A percentile compares a stretch with the other conserved stretches of the same genome.
Evolutionary conservation across 768 basidiomycete genomes (phyloP).

Genomic region (Candolleomyces aberdarensis): DNA sequence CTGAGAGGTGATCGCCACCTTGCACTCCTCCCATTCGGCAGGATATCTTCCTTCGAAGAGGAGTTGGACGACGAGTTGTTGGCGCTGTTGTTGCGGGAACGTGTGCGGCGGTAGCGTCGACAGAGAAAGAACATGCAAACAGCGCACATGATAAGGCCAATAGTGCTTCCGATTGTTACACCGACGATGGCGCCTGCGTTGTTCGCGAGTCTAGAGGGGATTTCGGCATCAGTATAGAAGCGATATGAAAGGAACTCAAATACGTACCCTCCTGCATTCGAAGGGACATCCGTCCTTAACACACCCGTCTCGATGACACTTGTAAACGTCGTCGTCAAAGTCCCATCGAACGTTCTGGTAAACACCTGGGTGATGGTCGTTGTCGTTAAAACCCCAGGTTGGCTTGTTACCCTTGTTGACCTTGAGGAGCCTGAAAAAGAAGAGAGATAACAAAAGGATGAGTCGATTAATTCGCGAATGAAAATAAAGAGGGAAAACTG

Average conservation of each 20-base stretch:
- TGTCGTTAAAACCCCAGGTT: not conserved
- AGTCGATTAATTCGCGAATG: too few species aligned
- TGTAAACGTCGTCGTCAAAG: not conserved
- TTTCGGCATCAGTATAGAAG: too few species aligned
- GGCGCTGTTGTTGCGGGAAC: not conserved
- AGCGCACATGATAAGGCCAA: not conserved
- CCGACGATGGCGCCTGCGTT: conserved; percentile 4
- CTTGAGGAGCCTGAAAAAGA: too few species aligned
- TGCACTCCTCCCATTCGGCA: not conserved
- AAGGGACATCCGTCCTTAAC: not conserved
- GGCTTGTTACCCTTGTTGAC: too few species aligned
- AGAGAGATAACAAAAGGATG: too few species aligned
- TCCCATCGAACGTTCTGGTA: not conserved
- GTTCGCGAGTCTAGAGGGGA: not conserved
- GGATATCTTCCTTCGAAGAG: not conserved
- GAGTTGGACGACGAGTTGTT: too few species aligned
- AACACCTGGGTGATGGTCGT: not conserved
- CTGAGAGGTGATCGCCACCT: not conserved
- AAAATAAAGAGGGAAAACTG: too few species aligned
- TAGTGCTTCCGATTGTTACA: not conserved
- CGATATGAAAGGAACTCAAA: not conserved
- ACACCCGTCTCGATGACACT: conserved; percentile 3
- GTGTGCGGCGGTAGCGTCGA: not conserved
- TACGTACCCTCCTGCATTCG: not conserved
- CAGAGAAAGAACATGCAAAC: not conserved